phyloP scores from a whole-genome alignment of 1,284 basidiomycete species.

The Puccinia coronata region DNA sequence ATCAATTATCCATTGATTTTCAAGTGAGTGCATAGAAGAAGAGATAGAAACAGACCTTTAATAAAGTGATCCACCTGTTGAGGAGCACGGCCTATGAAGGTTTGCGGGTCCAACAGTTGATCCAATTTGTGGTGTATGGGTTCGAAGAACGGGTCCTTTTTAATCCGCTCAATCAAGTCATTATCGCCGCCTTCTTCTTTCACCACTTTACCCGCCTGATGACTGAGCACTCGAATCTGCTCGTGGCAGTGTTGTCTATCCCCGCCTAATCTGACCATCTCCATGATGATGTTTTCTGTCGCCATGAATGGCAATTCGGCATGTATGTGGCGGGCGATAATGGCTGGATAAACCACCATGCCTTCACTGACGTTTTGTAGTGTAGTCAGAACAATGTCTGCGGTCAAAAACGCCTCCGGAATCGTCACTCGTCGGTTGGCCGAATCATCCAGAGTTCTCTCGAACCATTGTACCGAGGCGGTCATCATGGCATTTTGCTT shows the following conservation, averaged over 20 bases:
- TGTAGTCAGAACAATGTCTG: slow-evolving; percentile 92
- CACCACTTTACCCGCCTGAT: slow-evolving; percentile 90
- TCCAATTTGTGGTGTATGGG: slow-evolving; percentile 64
- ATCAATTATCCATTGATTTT: slow-evolving; percentile 52
- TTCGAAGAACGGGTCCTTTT: slow-evolving; percentile 68
- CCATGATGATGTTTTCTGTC: slow-evolving; percentile 98
- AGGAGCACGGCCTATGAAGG: slow-evolving; percentile 85
- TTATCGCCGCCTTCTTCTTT: slow-evolving; percentile 94
- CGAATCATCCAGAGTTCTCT: slow-evolving; percentile 90
- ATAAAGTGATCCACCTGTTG: slow-evolving; percentile 75
- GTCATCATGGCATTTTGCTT: slow-evolving; percentile 94
- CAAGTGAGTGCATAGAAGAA: slow-evolving; percentile 53
- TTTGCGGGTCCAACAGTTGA: slow-evolving; percentile 70
- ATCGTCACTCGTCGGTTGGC: slow-evolving; percentile 95
- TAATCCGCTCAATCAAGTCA: slow-evolving; percentile 87
- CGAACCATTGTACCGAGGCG: slow-evolving; percentile 89
- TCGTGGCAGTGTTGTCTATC: slow-evolving; percentile 97
- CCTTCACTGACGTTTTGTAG: slow-evolving; percentile 95
- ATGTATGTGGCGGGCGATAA: slow-evolving; percentile 84
- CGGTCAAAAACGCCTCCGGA: slow-evolving; percentile 94
- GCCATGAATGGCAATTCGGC: slow-evolving; percentile 98
- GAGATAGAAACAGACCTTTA: slow-evolving; percentile 52
- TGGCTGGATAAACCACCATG: slow-evolving; percentile 93
- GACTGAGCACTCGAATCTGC: slow-evolving; percentile 92
- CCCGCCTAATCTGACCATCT: slow-evolving; percentile 88